Evolutionary conservation across 2,329 filamentous ascomycete genomes (phyloP).

Genomic region (Aphanocladium album): DNA sequence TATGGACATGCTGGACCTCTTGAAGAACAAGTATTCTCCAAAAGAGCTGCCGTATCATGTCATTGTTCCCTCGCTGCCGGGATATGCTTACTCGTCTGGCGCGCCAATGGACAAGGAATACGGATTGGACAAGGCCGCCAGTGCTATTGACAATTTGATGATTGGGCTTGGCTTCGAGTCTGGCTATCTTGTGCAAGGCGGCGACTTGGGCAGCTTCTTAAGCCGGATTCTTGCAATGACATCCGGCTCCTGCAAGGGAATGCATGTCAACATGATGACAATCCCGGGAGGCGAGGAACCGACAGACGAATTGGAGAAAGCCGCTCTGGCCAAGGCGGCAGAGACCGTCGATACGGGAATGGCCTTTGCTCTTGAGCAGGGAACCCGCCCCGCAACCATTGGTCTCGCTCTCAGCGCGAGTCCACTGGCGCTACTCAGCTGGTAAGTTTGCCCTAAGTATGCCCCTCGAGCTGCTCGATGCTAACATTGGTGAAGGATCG

Average conservation of each 20-base stretch:
- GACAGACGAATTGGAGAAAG: conserved; percentile 2
- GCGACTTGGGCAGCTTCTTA: conserved; percentile 48
- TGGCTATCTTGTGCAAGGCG: conserved; percentile 52
- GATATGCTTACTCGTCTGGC: conserved; percentile 45
- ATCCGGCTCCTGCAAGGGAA: conserved; percentile 43
- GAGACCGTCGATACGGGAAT: conserved; percentile 37
- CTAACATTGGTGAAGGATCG: conserved; percentile 33
- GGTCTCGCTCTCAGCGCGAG: conserved; percentile 48
- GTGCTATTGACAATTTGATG: conserved; percentile 47
- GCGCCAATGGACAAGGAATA: conserved; percentile 42
- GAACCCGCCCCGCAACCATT: conserved; percentile 50
- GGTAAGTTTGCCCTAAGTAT: conserved; percentile 24
- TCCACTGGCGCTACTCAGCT: conserved; percentile 52
- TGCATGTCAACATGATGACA: conserved; percentile 22
- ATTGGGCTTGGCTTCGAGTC: conserved; percentile 44
- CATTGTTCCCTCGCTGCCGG: conserved; percentile 50
- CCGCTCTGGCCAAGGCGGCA: conserved; percentile 27
- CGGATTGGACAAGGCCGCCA: conserved; percentile 21
- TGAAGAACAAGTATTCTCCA: conserved; percentile 43
- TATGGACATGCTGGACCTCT: conserved; percentile 41
- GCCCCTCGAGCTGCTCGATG: not conserved
- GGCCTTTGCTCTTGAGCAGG: conserved; percentile 49
- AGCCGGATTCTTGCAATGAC: conserved; percentile 36
- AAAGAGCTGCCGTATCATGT: conserved; percentile 51
- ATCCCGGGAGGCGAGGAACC: conserved; percentile 11